A percentile compares a stretch with the other conserved stretches of the same genome.
Conservation (phyloP, 2,329 filamentous ascomycete genomes). For the Blastomyces emzantsi region DNA sequence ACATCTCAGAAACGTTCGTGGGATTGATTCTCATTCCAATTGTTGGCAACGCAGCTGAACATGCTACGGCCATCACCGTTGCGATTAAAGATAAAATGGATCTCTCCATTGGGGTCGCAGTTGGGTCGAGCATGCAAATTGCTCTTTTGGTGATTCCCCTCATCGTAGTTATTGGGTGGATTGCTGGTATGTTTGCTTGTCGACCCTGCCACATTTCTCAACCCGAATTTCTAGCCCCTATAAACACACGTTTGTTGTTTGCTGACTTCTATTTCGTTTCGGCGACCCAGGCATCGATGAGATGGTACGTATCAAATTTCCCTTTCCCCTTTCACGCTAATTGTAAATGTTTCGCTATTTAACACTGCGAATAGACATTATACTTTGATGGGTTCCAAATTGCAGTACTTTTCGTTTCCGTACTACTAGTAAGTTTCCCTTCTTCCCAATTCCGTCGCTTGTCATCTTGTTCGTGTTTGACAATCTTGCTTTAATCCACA, state of each 20-base stretch:
- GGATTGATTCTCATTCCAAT: slow-evolving; percentile 57
- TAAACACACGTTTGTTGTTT: neutral
- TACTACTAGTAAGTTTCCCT: slow-evolving; percentile 32
- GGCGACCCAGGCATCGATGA: slow-evolving; percentile 37
- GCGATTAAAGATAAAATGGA: slow-evolving; percentile 61
- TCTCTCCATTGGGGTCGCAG: slow-evolving; percentile 55
- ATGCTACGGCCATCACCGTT: slow-evolving; percentile 54
- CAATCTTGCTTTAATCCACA: slow-evolving; percentile 27
- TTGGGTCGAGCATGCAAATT: slow-evolving; percentile 59
- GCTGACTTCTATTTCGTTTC: neutral
- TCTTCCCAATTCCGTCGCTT: neutral
- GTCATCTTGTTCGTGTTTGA: neutral
- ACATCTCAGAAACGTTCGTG: slow-evolving; percentile 52
- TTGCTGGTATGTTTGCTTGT: slow-evolving; percentile 33
- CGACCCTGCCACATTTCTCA: neutral
- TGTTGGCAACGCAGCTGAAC: slow-evolving; percentile 58
- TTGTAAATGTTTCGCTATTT: slow-evolving; percentile 14
- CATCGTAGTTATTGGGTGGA: slow-evolving; percentile 54
- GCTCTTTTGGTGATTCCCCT: slow-evolving; percentile 54
- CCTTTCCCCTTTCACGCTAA: neutral
- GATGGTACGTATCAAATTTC: slow-evolving; percentile 39
- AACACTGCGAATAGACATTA: slow-evolving; percentile 45
- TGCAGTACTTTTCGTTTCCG: slow-evolving; percentile 51
- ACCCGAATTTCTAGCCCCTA: too few species aligned
- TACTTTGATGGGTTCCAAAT: slow-evolving; percentile 87